Conservation (phyloP, 2,329 filamentous ascomycete genomes). For the Aspergillus jensenii region DNA sequence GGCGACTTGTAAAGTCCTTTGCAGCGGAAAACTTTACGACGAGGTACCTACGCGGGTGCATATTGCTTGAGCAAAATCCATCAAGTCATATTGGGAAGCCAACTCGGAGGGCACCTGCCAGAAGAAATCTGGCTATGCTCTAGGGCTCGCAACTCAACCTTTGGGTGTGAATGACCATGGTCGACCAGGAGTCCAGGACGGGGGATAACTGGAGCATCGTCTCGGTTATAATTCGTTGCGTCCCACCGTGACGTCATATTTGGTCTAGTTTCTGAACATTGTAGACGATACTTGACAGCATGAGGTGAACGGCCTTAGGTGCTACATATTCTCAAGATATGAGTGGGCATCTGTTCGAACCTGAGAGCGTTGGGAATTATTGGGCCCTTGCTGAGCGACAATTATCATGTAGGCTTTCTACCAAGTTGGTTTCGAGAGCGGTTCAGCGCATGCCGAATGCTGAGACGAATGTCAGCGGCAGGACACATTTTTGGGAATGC, state of each 20-base stretch:
- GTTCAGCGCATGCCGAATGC: not conserved
- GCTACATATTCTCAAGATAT: not conserved
- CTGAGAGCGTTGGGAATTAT: not conserved
- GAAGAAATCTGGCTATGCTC: too few relatives aligned
- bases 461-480: not conserved
- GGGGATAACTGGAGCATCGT: not conserved
- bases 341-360: not conserved
- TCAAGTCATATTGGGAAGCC: too few relatives aligned
- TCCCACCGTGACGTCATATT: not conserved
- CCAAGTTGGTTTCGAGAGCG: not conserved
- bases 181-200: not conserved
- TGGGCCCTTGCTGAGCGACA: not conserved
- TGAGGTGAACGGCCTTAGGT: not conserved
- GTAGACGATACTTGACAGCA: not conserved
- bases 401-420: not conserved
- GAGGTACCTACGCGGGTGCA: too few relatives aligned
- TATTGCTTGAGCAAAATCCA: too few relatives aligned
- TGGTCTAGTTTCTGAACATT: too few relatives aligned
- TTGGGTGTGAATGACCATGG: not conserved
- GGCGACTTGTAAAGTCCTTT: too few relatives aligned
- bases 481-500: not conserved
- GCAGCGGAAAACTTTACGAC: too few relatives aligned
- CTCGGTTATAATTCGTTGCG: not conserved
- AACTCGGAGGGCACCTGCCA: too few relatives aligned
- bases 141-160: too few relatives aligned